Evolutionary conservation across 106 monocot species (phyloP).

Genomic region (Posidonia australis): DNA sequence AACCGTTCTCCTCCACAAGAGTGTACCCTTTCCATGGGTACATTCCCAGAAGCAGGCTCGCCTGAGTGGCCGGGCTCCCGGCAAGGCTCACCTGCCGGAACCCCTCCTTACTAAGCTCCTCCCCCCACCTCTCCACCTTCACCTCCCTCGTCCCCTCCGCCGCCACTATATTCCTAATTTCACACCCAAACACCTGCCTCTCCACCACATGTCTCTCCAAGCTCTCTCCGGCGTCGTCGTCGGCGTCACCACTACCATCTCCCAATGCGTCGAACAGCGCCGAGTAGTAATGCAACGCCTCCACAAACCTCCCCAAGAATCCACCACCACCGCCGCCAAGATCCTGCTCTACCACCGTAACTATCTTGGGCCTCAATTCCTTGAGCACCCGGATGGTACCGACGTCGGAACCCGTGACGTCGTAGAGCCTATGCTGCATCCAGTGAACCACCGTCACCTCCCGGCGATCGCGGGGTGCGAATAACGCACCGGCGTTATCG

Average conservation of each 20-base stretch:
- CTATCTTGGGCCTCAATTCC: slow-evolving; percentile 17
- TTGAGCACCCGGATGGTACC: slow-evolving; percentile 10
- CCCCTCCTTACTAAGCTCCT: slow-evolving; percentile 42
- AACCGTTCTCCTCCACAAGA: slow-evolving; percentile 61
- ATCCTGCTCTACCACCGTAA: slow-evolving; percentile 32
- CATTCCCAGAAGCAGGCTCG: slow-evolving; percentile 67
- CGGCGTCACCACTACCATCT: neutral
- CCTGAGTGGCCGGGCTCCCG: slow-evolving; percentile 69
- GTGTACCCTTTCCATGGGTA: slow-evolving; percentile 75
- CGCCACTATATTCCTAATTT: slow-evolving; percentile 72
- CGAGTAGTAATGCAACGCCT: slow-evolving; percentile 39
- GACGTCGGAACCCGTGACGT: slow-evolving; percentile 23
- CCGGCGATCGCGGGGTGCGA: too few species aligned
- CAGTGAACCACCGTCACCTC: slow-evolving; percentile 30
- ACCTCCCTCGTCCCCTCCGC: slow-evolving; percentile 49
- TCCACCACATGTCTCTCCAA: slow-evolving; percentile 62
- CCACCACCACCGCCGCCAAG: slow-evolving; percentile 7
- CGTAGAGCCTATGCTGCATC: slow-evolving; percentile 38
- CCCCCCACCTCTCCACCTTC: slow-evolving; percentile 63
- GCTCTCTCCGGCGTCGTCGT: neutral
- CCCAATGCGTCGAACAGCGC: slow-evolving; percentile 51
- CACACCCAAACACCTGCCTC: slow-evolving; percentile 60
- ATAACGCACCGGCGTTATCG: slow-evolving; percentile 24
- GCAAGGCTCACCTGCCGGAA: slow-evolving; percentile 53
- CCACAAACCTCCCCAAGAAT: slow-evolving; percentile 29